Evolutionary conservation across 768 basidiomycete species (phyloP), one percentile per base, ranked within the genome.

Genomic region (Xerocomellus chrysenteron): DNA sequence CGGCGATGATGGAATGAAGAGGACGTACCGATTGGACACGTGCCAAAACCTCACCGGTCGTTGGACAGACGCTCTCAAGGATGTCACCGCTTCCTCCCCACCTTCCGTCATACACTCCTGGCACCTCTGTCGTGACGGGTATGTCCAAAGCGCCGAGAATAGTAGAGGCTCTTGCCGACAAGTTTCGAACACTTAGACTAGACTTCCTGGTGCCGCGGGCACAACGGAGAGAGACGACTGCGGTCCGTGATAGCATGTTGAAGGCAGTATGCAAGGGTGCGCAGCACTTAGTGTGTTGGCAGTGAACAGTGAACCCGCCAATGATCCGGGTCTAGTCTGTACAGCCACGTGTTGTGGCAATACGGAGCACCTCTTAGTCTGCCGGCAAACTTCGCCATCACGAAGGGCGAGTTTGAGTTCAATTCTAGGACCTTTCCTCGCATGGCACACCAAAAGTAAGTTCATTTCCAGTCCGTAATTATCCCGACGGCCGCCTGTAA

Each of bases 41-140:
- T 37, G 88, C 94, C 37, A 98, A 75, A 16, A 86, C 75, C 67
- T 96, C 93, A 3, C 93, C 93, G 16, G 94, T 96, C 10, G 92
- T 84, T 14, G 94, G 94, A 70, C 94, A 96, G 17, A 82, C 67
- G 50, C 88, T 91, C 61, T 81, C 75, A 17, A 90, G 65, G 5
- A 90, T 54, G 50, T 88, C 86, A 3, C 92, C 92, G 19, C 82
- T 64, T 21, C 92, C 92, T 54, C 79, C 76, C 92, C 92, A 94
- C 62, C 80, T 73, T 36, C 92, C 92, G 65, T 94, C 87, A 65
- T 90, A 94, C 17, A 94, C 88, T 2, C 92, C 92, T 12, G 78
- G 73, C 16, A 90, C 64, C 49, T 87, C 86, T 13, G 75, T 74
- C n/a, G 75, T 68, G 8, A 78, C 62, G 10, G 76, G 76, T 54